Evolutionary conservation across 1,284 basidiomycete species (phyloP), one percentile per base, ranked within the genome.

Genomic region (Sanghuangporus baumii): DNA sequence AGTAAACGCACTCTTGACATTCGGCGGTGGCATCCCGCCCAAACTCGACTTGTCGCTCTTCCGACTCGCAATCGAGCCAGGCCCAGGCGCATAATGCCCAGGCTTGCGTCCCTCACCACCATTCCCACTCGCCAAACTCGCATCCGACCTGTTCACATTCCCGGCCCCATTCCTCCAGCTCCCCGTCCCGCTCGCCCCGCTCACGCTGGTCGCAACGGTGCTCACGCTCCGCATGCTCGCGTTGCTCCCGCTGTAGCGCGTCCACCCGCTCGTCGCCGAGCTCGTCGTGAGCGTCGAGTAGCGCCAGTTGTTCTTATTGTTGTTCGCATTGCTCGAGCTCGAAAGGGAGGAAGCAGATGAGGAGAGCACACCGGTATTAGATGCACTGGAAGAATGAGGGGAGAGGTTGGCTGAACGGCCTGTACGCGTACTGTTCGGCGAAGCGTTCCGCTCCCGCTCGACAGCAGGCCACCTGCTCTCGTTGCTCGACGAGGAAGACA

Each of bases 161-260:
- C 36, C 61, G 12, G 47, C 51, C 31, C 88, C 54, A 37, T 59
- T 50, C n/a, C 88, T 81, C 88, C 89, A 90, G 71, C 59, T 64
- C 3, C 62, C 62, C 5, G 23, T 50, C 31, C 54, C 58, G n/a
- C 78, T 75, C 55, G 43, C 43, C 16, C 81, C 81, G 38, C 87
- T 89, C 16, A 89, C 82, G 69, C 87, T 90, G 38, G 89, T 91
- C 61, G 89, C 89, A 62, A 83, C 83, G 2, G 90, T 92, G 18
- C 87, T 86, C 43, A 91, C 79, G 66, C 88, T 90, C 58, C 86
- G 79, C 61, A 79, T 70, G 71, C 88, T 91, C 37, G 81, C 83
- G 70, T 91, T 92, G 75, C 26, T 31, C 26, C 26, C 26, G 26
- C 88, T 90, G 75, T 88, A 91, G 65, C 85, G 78, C 37, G 90